phyloP scores from a whole-genome alignment of 1,139 yeast species.

The Keqinozyma sinolaborantium region DNA sequence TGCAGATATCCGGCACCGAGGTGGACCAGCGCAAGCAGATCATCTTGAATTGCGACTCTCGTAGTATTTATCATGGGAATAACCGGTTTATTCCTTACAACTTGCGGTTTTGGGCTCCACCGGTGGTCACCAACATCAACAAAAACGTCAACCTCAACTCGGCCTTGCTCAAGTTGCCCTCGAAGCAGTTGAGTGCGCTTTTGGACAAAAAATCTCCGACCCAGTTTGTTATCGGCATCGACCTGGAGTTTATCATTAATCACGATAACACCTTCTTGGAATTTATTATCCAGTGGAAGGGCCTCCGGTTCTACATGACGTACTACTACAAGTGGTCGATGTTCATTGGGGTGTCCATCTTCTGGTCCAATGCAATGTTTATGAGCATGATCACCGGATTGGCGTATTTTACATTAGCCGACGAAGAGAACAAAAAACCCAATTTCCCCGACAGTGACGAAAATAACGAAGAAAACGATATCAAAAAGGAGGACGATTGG shows the following conservation, averaged over 20 bases:
- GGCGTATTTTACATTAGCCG: conserved; percentile 4
- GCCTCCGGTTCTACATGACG: conserved; percentile 55
- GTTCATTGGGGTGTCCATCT: conserved; percentile 44
- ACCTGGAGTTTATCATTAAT: conserved; percentile 8
- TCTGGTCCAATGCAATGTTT: conserved; percentile 44
- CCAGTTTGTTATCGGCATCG: not conserved
- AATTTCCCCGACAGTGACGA: conserved; percentile 2
- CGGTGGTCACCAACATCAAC: conserved; percentile 23
- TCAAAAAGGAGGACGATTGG: too few relatives aligned
- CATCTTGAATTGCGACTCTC: conserved; percentile 28
- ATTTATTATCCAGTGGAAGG: conserved; percentile 42
- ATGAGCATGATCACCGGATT: conserved; percentile 25
- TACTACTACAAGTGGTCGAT: conserved; percentile 45
- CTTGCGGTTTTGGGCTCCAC: conserved; percentile 36
- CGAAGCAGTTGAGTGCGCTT: conserved; percentile 2
- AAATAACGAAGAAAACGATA: conserved; percentile 1
- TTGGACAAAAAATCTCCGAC: not conserved
- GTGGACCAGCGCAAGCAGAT: conserved; percentile 8
- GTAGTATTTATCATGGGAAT: conserved; percentile 22
- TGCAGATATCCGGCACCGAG: conserved; percentile 1
- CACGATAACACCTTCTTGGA: conserved; percentile 12
- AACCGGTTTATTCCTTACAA: conserved; percentile 35
- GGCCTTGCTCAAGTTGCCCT: conserved; percentile 3
- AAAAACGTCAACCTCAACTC: conserved; percentile 12
- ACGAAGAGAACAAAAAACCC: conserved; percentile 4